Conservation (phyloP, 257 asterid species). For the Rhazya stricta region DNA sequence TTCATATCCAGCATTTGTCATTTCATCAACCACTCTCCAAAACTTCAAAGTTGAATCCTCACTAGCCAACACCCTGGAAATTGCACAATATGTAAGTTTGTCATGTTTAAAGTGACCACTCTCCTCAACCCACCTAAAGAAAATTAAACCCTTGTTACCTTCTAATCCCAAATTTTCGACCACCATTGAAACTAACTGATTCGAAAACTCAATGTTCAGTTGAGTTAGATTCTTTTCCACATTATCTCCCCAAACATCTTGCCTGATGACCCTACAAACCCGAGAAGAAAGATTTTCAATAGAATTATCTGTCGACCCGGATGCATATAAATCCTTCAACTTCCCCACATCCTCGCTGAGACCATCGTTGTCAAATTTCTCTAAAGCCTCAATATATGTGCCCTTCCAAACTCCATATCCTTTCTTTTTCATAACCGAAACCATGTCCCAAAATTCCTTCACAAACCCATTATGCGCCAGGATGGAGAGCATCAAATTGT, state of each 20-base stretch:
- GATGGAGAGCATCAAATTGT: slow-evolving; percentile 56
- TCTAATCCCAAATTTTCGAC: slow-evolving; percentile 47
- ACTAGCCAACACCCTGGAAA: slow-evolving; percentile 50
- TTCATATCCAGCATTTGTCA: slow-evolving; percentile 57
- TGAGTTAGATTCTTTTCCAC: slow-evolving; percentile 54
- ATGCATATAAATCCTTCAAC: slow-evolving; percentile 46
- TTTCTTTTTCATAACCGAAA: slow-evolving; percentile 49
- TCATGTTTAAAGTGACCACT: slow-evolving; percentile 52
- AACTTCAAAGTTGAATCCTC: slow-evolving; percentile 51
- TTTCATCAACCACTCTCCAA: slow-evolving; percentile 71
- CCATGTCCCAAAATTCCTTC: slow-evolving; percentile 59
- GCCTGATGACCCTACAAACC: slow-evolving; percentile 43
- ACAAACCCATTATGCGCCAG: slow-evolving; percentile 49
- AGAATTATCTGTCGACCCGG: slow-evolving; percentile 38
- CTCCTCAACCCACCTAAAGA: slow-evolving; percentile 90
- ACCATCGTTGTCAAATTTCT: slow-evolving; percentile 51
- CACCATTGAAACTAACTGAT: slow-evolving; percentile 50
- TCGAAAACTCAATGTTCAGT: slow-evolving; percentile 44
- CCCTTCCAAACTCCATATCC: slow-evolving; percentile 58
- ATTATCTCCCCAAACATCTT: slow-evolving; percentile 66
- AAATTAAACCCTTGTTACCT: slow-evolving; percentile 56
- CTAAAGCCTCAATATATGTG: slow-evolving; percentile 34
- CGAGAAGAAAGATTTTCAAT: slow-evolving; percentile 27
- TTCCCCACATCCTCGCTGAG: slow-evolving; percentile 47
- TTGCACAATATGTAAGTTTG: slow-evolving; percentile 44